A percentile compares a stretch with the other conserved stretches of the same genome.
phyloP scores from a whole-genome alignment of 2,329 filamentous ascomycete species.

The Phialophora tarda region DNA sequence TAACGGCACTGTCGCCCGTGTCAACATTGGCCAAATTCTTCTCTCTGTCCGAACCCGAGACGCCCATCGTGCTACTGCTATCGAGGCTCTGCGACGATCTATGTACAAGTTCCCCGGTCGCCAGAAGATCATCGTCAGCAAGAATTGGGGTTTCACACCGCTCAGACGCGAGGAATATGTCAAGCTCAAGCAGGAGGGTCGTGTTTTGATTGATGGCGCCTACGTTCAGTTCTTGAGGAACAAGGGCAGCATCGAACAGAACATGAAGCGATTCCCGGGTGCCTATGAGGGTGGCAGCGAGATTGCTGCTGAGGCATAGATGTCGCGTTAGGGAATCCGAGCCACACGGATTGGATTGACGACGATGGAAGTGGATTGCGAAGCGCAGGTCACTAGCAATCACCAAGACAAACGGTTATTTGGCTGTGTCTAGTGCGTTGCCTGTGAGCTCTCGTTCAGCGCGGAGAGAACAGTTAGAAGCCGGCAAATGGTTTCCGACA shows the following conservation, averaged over 20 bases:
- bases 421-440: neutral
- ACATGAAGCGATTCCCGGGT: slow-evolving; percentile 93
- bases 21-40: slow-evolving; percentile 99
- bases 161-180: slow-evolving; percentile 97
- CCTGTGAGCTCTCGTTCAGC: neutral
- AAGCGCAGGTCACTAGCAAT: neutral
- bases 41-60: slow-evolving; percentile 97
- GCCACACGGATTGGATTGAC: neutral
- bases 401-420: neutral
- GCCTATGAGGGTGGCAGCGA: slow-evolving; percentile 65
- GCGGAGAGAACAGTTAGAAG: neutral
- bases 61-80: slow-evolving; percentile 85
- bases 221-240: slow-evolving; percentile 99
- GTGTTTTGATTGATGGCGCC: slow-evolving; percentile 95
- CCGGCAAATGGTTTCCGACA: neutral
- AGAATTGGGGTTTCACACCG: slow-evolving; percentile 99
- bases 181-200: slow-evolving; percentile 89
- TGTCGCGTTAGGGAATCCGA: slow-evolving; percentile 6
- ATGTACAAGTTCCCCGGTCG: slow-evolving; percentile 99
- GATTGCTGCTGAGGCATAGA: slow-evolving; percentile 53
- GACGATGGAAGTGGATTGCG: neutral
- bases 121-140: slow-evolving; percentile 99
- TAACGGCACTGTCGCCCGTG: slow-evolving; percentile 97
- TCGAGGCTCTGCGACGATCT: slow-evolving; percentile 97
- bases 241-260: slow-evolving; percentile 82